Evolutionary conservation across 495 filamentous ascomycete species (phyloP).

Genomic region (Entonaema liquescens): DNA sequence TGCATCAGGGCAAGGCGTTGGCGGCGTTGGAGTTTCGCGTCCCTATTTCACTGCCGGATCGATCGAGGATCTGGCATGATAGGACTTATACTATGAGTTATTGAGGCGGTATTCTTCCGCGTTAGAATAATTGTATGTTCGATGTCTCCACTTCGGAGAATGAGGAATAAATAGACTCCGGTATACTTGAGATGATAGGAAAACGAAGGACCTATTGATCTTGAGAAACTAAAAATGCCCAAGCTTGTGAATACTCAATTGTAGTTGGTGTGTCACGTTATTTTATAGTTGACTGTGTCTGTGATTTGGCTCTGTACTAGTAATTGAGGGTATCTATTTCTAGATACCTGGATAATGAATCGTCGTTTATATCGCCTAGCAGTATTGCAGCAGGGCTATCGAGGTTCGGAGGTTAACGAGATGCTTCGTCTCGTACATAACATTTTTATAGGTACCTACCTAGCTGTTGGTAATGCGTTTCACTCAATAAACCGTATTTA

Average conservation of each 20-base stretch:
- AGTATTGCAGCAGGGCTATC: not conserved
- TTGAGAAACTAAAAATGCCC: conserved; percentile 2
- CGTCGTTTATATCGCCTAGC: not conserved
- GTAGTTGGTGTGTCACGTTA: not conserved
- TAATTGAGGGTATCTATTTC: not conserved
- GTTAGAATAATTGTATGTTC: conserved; percentile 17
- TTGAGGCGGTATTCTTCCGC: not conserved
- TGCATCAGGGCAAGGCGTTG: conserved; percentile 49
- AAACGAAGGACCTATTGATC: not conserved
- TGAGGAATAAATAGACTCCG: conserved; percentile 1
- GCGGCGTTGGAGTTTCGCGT: conserved; percentile 39
- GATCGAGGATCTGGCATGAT: conserved; percentile 27
- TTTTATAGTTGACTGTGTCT: not conserved
- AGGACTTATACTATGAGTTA: conserved; percentile 25
- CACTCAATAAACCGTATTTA: not conserved
- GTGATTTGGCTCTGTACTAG: not conserved
- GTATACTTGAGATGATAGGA: conserved; percentile 22
- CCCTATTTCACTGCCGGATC: conserved; percentile 16
- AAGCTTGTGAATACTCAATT: not conserved
- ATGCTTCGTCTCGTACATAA: not conserved
- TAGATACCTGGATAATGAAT: not conserved
- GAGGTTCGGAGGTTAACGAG: not conserved
- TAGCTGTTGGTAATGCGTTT: not conserved
- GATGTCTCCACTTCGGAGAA: conserved; percentile 4
- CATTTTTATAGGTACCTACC: too few relatives aligned